phyloP scores from a whole-genome alignment of 192 early-diverging fungal genomes.

The Coemansia sp. region DNA sequence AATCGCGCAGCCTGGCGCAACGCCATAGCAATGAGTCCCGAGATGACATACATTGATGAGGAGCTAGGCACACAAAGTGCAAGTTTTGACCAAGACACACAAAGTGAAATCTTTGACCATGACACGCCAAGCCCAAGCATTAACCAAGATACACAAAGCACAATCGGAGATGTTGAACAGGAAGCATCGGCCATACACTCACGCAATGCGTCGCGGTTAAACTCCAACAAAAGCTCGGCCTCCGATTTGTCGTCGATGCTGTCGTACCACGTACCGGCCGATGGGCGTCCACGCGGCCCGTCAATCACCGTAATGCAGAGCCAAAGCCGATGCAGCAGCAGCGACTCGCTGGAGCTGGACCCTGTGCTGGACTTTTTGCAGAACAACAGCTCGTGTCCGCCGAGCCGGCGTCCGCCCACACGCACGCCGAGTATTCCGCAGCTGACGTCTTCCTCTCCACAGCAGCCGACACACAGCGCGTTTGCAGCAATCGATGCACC shows the following conservation, averaged over 20 bases:
- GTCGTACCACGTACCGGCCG: constrained; percentile 16
- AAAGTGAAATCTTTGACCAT: background rate
- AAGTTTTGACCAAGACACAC: background rate
- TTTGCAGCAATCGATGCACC: background rate
- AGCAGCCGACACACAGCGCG: background rate
- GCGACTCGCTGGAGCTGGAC: constrained; percentile 10
- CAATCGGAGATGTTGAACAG: no score
- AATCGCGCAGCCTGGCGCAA: background rate
- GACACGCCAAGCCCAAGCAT: background rate
- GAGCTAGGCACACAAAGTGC: background rate
- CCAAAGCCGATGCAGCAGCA: background rate
- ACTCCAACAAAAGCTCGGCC: background rate
- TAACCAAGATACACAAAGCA: no score
- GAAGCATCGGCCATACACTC: no score
- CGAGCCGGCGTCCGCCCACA: background rate
- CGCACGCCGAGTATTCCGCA: background rate
- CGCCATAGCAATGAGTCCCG: constrained; percentile 13
- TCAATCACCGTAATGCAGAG: background rate
- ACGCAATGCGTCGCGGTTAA: background rate
- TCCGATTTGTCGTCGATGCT: constrained; percentile 6
- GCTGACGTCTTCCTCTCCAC: background rate
- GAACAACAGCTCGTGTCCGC: constrained; percentile 23
- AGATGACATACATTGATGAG: constrained; percentile 7
- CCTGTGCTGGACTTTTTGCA: constrained; percentile 50
- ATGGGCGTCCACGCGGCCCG: background rate